Evolutionary conservation across 2,329 filamentous ascomycete genomes (phyloP), one percentile per base, ranked within the genome.

Genomic region (Colletotrichum noveboracense): DNA sequence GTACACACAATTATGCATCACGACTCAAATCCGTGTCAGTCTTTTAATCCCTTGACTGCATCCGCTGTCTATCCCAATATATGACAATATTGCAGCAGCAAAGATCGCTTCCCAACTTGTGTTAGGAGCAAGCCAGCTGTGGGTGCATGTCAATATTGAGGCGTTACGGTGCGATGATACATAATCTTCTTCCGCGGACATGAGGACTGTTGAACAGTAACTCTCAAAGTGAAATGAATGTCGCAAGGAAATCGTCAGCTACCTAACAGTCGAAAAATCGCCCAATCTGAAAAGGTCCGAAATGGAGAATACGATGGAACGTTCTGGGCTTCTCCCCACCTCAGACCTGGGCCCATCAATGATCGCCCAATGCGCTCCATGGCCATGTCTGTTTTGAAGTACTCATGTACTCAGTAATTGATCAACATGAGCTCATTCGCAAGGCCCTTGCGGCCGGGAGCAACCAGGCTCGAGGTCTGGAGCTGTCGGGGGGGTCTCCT

Each of bases 11-110:
- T 0, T 7, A 0, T 52, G n/a, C n/a, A 52, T 52, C 43, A 5
- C n/a, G n/a, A 52, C 43, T 52, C 43, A 21, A 1, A 21, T 21
- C 1, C 10, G 1, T 48, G 0, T 13, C 10, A 21, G 43, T 12
- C 10, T 52, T 52, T 21, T 0, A 4, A 52, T 52, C n/a, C 0
- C n/a, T 7, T 21, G 6, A 0, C 2, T 13, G 10, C n/a, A 52
- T 7, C 0, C 10, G n/a, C 43, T 18, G 0, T 21, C 43, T 52
- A 13, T 0, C n/a, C n/a, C 16, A 13, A 52, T 52, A n/a, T 0
- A 21, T 13, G 43, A 21, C 0, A 18, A 13, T 21, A 10, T 21
- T 21, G n/a, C 10, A 21, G 43, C 3, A 21, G 43, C 4, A 52
- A 21, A 52, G 10, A 52, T 21, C n/a, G 0, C 43, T 52, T 52